Evolutionary conservation across 2,329 filamentous ascomycete genomes (phyloP), one percentile per base, ranked within the genome.

Genomic region (Zasmidium citrigriseum): DNA sequence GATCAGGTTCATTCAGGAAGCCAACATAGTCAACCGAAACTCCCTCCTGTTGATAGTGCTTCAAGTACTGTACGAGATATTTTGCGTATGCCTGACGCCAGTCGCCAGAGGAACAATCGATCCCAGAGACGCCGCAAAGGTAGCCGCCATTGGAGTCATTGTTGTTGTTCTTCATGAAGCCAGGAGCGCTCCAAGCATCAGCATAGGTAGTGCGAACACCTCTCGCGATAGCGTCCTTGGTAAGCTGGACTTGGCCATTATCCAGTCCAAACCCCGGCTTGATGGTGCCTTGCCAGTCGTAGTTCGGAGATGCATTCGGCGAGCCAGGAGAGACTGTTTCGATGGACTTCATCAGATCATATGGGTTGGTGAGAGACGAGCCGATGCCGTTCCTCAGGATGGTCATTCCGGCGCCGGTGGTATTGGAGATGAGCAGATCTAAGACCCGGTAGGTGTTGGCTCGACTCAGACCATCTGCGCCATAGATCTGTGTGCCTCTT

Each of bases 371-470:
- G 16, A 57, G 58, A 10, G 62, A 74, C 5, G 77, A 73, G 3
- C 78, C 80, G 47, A 83, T 78, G 0, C 79, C 74, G 61, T 82
- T 82, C 4, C 81, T 77, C 21, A 83, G 70, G 59, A 83, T 82
- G 5, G 77, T 78, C 55, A 83, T 71, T 0, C 80, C 81, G 1
- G 80, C 80, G 1, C 80, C 79, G 0, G 70, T 75, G 14, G 72
- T 76, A 1, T 73, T 75, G 66, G 70, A 77, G 66, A 82, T 82
- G 1, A 83, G 70, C 29, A 75, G 70, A 57, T 83, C 78, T 0
- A 83, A 73, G 0, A 73, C 76, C 45, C 76, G 21, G 3, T 49
- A 14, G n/a, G 47, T 50, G 25, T 50, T 50, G 9, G 20, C 47
- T 3, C 9, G 7, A 20, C 47, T 20, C 21, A 50, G 23, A n/a